A percentile compares a stretch with the other conserved stretches of the same genome.
These are phyloP conservation scores for Petunia hybrid DNA, from an alignment of 305 asterid species.

Conservation along the genomic window DNA sequence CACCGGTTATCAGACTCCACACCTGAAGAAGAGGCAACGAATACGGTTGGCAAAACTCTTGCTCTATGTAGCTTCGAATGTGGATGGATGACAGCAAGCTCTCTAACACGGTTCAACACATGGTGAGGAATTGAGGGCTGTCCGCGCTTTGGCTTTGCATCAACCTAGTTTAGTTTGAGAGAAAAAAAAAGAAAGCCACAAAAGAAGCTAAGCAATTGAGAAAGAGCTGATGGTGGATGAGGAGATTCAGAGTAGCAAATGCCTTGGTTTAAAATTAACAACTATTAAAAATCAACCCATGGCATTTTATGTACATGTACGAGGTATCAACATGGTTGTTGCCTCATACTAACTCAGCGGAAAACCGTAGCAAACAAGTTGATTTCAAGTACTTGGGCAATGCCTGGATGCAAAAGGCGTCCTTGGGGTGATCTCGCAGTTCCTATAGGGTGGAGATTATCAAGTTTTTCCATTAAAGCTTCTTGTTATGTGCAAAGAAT, in stretches of 20 bases:
- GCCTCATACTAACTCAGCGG: not conserved
- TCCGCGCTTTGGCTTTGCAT: constrained; percentile 4
- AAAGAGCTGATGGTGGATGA: not conserved
- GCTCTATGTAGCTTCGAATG: constrained; percentile 25
- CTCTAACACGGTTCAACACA: constrained; percentile 28
- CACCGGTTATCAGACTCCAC: not conserved
- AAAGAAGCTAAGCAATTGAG: not conserved
- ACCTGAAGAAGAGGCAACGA: not conserved
- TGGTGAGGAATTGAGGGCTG: constrained; percentile 22
- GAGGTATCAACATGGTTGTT: constrained; percentile 4
- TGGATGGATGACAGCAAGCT: constrained; percentile 37
- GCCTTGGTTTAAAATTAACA: not conserved
- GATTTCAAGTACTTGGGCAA: not conserved
- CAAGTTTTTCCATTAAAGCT: not conserved
- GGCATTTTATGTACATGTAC: not conserved
- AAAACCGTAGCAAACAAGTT: not conserved
- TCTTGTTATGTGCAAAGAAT: not conserved
- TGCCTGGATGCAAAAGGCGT: too few relatives aligned
- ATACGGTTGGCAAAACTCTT: constrained; percentile 3
- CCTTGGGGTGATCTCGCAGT: too few relatives aligned
- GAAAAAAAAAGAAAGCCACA: not conserved
- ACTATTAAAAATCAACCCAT: not conserved
- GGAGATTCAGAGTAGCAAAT: not conserved
- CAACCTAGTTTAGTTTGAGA: constrained; percentile 18
- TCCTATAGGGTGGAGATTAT: too few relatives aligned